These are phyloP conservation scores for Albifimbria verrucaria DNA, from an alignment of 2,329 filamentous ascomycete genomes.

Conservation along the genomic window DNA sequence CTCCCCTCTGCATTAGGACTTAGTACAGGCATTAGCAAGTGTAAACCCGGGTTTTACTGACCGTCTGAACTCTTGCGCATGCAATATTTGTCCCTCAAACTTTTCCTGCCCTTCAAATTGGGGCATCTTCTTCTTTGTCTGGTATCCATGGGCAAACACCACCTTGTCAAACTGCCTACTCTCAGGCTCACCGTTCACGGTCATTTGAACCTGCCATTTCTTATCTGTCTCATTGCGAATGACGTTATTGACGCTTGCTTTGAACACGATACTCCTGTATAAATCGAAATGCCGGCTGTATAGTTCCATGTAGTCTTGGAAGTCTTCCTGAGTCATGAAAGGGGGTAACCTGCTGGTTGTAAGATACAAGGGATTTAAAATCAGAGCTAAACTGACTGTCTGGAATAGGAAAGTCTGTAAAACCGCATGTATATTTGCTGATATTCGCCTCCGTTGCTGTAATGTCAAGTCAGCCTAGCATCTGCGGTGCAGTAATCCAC, in stretches of 20 bases:
- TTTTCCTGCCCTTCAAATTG: slow-evolving; percentile 26
- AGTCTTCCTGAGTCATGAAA: slow-evolving; percentile 18
- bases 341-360: slow-evolving; percentile 20
- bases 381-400: slow-evolving; percentile 33
- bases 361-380: no score
- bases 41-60: slow-evolving; percentile 5
- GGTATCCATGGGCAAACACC: slow-evolving; percentile 27
- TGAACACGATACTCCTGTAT: slow-evolving; percentile 25
- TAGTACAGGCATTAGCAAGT: no score
- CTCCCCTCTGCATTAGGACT: neutral
- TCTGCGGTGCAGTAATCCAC: neutral
- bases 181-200: slow-evolving; percentile 16
- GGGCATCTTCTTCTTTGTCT: slow-evolving; percentile 28
- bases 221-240: slow-evolving; percentile 21
- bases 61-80: slow-evolving; percentile 27
- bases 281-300: slow-evolving; percentile 38
- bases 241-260: slow-evolving; percentile 25
- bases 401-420: slow-evolving; percentile 39
- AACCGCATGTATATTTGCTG: slow-evolving; percentile 36
- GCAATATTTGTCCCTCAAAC: slow-evolving; percentile 32
- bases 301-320: slow-evolving; percentile 35
- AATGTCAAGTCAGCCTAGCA: slow-evolving; percentile 2
- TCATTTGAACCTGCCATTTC: slow-evolving; percentile 29
- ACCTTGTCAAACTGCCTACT: slow-evolving; percentile 29
- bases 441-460: slow-evolving; percentile 29